Conservation (phyloP, 1,284 basidiomycete genomes). For the Ceratobasidium sp. region DNA sequence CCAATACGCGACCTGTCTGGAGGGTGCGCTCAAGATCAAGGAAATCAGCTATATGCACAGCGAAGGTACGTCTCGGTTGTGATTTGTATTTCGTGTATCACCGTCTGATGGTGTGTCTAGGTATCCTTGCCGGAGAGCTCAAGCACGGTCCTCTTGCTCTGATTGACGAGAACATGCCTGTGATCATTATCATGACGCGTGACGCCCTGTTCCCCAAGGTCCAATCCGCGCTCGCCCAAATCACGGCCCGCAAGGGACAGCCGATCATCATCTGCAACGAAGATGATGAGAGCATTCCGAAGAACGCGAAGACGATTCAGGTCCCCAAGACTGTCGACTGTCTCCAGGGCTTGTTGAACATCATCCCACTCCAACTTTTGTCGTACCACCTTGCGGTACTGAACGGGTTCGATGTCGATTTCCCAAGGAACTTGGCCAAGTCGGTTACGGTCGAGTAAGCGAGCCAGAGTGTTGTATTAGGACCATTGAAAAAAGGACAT, state of each 20-base stretch:
- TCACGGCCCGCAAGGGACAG: slow-evolving; percentile 95
- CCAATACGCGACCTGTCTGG: slow-evolving; percentile 96
- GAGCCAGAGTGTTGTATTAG: neutral
- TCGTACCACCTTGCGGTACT: slow-evolving; percentile 96
- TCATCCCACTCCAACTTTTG: slow-evolving; percentile 94
- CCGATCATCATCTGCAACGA: slow-evolving; percentile 98
- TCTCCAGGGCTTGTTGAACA: slow-evolving; percentile 95
- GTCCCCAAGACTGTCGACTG: slow-evolving; percentile 95
- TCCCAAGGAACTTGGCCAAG: slow-evolving; percentile 86
- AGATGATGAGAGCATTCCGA: slow-evolving; percentile 81
- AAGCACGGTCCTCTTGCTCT: slow-evolving; percentile 98
- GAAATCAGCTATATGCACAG: slow-evolving; percentile 96
- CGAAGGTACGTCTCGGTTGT: slow-evolving; percentile 62
- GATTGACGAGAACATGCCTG: slow-evolving; percentile 98
- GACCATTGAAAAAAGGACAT: slow-evolving; percentile 25
- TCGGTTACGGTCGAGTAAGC: slow-evolving; percentile 45
- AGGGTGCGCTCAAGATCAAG: slow-evolving; percentile 99
- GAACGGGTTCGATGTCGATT: slow-evolving; percentile 98
- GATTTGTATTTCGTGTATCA: neutral
- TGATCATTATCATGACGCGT: slow-evolving; percentile 99
- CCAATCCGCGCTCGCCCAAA: slow-evolving; percentile 93
- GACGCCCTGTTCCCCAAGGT: slow-evolving; percentile 99
- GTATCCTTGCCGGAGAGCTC: slow-evolving; percentile 95
- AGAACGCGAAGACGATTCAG: slow-evolving; percentile 83
- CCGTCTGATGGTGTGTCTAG: slow-evolving; percentile 31